Conservation (phyloP, 2,329 filamentous ascomycete genomes). For the Venturia nashicola region DNA sequence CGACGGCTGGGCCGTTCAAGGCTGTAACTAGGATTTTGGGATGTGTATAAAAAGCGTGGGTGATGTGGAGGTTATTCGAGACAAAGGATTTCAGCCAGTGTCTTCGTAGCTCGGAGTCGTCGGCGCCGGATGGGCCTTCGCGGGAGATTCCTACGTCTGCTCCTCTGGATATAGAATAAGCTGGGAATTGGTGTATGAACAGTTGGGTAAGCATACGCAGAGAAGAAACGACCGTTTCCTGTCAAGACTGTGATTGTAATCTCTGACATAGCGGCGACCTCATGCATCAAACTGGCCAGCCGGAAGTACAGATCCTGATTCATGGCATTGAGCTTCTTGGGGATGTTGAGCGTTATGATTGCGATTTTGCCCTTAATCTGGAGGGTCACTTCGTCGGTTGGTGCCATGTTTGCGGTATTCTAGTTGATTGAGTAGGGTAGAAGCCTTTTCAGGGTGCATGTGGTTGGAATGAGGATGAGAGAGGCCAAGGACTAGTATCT, state of each 20-base stretch:
- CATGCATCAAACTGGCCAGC: slow-evolving; percentile 58
- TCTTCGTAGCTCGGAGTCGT: slow-evolving; percentile 28
- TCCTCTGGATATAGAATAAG: slow-evolving; percentile 42
- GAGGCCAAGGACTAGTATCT: not conserved
- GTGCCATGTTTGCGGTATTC: not conserved
- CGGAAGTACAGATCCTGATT: slow-evolving; percentile 62
- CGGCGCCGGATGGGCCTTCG: slow-evolving; percentile 23
- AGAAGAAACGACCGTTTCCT: slow-evolving; percentile 72
- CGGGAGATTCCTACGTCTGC: slow-evolving; percentile 58
- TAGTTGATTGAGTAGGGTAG: not conserved
- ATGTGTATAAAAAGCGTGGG: slow-evolving; percentile 82
- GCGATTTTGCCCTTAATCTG: slow-evolving; percentile 59
- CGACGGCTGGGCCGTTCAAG: slow-evolving; percentile 84
- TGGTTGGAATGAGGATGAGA: not conserved
- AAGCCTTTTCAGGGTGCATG: not conserved
- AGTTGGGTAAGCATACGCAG: slow-evolving; percentile 47
- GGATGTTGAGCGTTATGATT: slow-evolving; percentile 75
- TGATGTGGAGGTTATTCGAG: slow-evolving; percentile 77
- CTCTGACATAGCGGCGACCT: slow-evolving; percentile 67
- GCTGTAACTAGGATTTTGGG: slow-evolving; percentile 86
- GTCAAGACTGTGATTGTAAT: slow-evolving; percentile 77
- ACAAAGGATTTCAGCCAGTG: slow-evolving; percentile 62
- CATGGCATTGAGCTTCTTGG: slow-evolving; percentile 79
- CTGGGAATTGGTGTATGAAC: not conserved
- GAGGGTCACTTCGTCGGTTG: slow-evolving; percentile 33